Evolutionary conservation across 2,329 filamentous ascomycete genomes (phyloP), one percentile per base, ranked within the genome.

Genomic region (Blumeria graminis): DNA sequence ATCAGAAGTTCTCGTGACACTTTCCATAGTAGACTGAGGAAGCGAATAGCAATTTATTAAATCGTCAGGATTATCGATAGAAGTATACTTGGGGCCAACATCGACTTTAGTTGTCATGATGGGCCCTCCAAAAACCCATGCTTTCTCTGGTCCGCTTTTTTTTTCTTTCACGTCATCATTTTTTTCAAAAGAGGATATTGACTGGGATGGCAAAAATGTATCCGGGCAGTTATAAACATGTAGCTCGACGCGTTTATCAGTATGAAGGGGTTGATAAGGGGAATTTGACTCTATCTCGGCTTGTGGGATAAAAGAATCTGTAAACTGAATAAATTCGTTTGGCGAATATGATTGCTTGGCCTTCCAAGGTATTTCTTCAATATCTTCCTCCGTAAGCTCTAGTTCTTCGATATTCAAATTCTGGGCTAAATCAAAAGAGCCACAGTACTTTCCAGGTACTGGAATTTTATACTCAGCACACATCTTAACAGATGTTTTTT

Each of bases 271-370:
- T 64, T 94, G 89, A 63, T 94, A 96, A 1, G 90, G 87, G 4
- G 89, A 85, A 65, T 90, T 95, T 1, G 90, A 94, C 66, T 98
- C 92, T 61, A 94, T 93, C 71, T 95, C 89, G 6, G 86, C 87
- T 61, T 82, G 78, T 0, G 80, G 79, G 57, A 78, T 89, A 66
- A 71, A 84, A 66, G 70, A 85, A 68, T 72, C 83, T 66, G 62
- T 63, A 53, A 63, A 65, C 34, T 57, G 60, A 18, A 72, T 76
- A 56, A 68, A 71, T 14, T 57, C 14, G 70, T 72, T 62, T 61
- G 63, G 54, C 64, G 65, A 60, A 61, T 63, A 62, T 64, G 67
- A 56, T 65, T 63, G 45, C 69, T 63, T 61, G 68, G 69, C 56
- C 67, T 68, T 62, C 67, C 70, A 63, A 60, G 70, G 60, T 55